Evolutionary conservation across 495 filamentous ascomycete genomes (phyloP), one percentile per base, ranked within the genome.

Genomic region (Podospora conica): DNA sequence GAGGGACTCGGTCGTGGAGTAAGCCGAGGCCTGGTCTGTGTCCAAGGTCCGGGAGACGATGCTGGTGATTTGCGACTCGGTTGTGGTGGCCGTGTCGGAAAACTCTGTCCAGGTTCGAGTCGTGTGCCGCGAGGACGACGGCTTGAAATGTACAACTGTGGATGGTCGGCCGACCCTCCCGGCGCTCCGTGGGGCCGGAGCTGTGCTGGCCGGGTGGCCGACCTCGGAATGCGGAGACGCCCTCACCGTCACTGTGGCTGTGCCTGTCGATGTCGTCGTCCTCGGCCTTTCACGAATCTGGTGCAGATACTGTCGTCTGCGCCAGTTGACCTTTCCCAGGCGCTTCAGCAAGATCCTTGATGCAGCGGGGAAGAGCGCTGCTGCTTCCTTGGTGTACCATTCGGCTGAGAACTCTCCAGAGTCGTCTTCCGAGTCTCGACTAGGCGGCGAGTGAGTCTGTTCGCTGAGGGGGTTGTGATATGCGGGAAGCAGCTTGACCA

Each of bases 401-500:
- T 55, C 40, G 22, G 27, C 56, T 11, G 66, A 64, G 23, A 18
- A 21, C 33, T 24, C n/a, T 27, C 55, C 8, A 21, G 3, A 11
- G 57, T 55, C 53, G 25, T 53, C 61, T 12, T 28, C 20, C 9
- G 9, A 11, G 10, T 56, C 31, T 9, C 27, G 22, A 11, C 11
- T 22, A 1, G 12, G 10, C 53, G 18, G 31, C 7, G 22, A 40
- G 8, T 20, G 27, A 11, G 20, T 33, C 29, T 66, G 58, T 48
- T 60, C 56, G 8, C 55, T 53, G 18, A 66, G 22, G 4, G 58
- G 66, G 20, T 65, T 63, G 12, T 27, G 66, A 10, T 66, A 54
- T 3, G 59, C 33, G n/a, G 67, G 63, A n/a, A 65, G 54, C 25
- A 66, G 61, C 23, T 68, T 57, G 11, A 69, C 9, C 20, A 68